A percentile compares a stretch with the other conserved stretches of the same genome.
These are phyloP conservation scores for Staphylotrichum longicolle DNA, from an alignment of 495 filamentous ascomycete genomes.

Conservation along the genomic window DNA sequence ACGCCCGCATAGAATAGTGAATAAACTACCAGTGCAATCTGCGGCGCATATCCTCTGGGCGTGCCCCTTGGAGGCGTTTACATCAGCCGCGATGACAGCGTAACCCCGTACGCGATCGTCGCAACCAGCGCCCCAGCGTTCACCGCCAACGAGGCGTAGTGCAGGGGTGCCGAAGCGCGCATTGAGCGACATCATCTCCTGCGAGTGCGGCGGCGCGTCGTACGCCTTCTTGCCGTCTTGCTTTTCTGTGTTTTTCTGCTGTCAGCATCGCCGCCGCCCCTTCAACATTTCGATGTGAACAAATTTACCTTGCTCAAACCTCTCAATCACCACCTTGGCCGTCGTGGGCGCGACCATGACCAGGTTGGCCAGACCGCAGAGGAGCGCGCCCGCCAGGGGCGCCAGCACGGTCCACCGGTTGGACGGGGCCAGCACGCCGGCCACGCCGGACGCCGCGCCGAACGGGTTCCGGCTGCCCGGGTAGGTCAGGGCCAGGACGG, in stretches of 20 bases:
- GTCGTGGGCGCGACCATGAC: constrained; percentile 68
- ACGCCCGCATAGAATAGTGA: no score
- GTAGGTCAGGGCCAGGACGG: constrained; percentile 75
- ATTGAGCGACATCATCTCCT: constrained; percentile 80
- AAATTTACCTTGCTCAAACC: constrained; percentile 69
- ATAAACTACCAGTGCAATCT: neutral
- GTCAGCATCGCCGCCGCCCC: neutral
- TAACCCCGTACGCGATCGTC: constrained; percentile 69
- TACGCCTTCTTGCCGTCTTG: constrained; percentile 79
- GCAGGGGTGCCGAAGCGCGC: constrained; percentile 71
- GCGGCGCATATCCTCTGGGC: no score
- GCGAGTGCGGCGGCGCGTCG: constrained; percentile 68
- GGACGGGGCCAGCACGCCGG: constrained; percentile 53
- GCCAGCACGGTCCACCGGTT: constrained; percentile 59
- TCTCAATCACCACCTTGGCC: constrained; percentile 65
- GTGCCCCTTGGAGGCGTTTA: neutral
- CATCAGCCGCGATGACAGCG: constrained; percentile 59
- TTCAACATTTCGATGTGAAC: neutral
- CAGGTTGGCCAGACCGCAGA: constrained; percentile 64
- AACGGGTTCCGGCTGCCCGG: constrained; percentile 49
- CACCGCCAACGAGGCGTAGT: constrained; percentile 72
- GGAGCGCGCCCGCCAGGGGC: constrained; percentile 63
- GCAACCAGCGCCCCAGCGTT: constrained; percentile 68
- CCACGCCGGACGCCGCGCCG: constrained; percentile 42
- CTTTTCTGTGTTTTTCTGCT: constrained; percentile 34